Evolutionary conservation across 768 basidiomycete genomes (phyloP).

Genomic region (Pholiota molesta): DNA sequence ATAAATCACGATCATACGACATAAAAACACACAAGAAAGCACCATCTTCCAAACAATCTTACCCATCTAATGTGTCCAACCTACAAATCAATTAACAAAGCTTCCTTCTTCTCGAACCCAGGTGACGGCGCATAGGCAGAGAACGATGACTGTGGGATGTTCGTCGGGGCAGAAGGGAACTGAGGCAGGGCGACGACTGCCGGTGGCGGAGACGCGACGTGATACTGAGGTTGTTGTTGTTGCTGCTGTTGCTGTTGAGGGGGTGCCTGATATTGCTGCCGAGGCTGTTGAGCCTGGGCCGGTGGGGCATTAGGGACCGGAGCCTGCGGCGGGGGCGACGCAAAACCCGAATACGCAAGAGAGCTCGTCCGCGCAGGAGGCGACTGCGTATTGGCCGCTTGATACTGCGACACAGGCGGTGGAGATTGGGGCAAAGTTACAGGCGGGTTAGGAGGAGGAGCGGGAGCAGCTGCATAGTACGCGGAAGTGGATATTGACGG

Average conservation of each 20-base stretch:
- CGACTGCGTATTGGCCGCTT: constrained; percentile 27
- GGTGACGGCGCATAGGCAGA: constrained; percentile 51
- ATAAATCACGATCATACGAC: neutral
- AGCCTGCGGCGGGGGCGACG: constrained; percentile 25
- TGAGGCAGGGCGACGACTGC: constrained; percentile 47
- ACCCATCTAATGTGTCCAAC: neutral
- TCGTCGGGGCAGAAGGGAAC: constrained; percentile 70
- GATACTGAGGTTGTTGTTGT: constrained; percentile 31
- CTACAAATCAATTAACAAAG: constrained; percentile 56
- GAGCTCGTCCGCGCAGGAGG: constrained; percentile 30
- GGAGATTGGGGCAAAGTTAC: constrained; percentile 22
- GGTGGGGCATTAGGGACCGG: constrained; percentile 19
- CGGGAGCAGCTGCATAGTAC: constrained; percentile 17
- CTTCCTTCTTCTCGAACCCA: constrained; percentile 54
- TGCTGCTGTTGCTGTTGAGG: constrained; percentile 23
- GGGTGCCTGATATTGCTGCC: constrained; percentile 19
- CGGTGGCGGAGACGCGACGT: constrained; percentile 29
- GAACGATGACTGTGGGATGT: constrained; percentile 52
- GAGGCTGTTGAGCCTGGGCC: constrained; percentile 25
- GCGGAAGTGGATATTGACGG: constrained; percentile 9
- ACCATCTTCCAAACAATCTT: neutral
- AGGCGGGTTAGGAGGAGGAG: constrained; percentile 28
- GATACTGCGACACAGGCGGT: constrained; percentile 21
- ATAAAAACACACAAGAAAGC: neutral
- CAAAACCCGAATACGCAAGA: constrained; percentile 28